phyloP scores from a whole-genome alignment of 1,284 basidiomycete species.

The Moesziomyces aphidis region DNA sequence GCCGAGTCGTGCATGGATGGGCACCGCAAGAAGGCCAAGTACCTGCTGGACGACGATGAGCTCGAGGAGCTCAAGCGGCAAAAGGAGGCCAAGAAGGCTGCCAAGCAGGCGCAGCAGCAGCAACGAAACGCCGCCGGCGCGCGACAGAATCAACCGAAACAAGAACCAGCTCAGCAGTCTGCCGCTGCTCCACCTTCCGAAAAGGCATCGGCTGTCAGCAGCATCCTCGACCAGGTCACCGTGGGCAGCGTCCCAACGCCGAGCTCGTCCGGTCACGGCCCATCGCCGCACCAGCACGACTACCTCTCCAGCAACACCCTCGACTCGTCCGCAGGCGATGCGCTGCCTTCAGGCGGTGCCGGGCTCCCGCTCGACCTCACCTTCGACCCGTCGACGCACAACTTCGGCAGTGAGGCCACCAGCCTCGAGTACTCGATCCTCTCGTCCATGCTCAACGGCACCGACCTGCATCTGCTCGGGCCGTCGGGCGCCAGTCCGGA shows the following conservation, averaged over 20 bases:
- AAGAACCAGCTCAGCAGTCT: constrained; percentile 18
- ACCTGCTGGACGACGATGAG: constrained; percentile 71
- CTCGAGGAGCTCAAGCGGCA: constrained; percentile 54
- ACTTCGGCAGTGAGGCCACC: constrained; percentile 85
- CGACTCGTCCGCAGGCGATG: constrained; percentile 27
- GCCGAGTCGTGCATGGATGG: constrained; percentile 90
- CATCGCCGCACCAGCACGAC: constrained; percentile 43
- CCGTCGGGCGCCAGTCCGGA: constrained; percentile 52
- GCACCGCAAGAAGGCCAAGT: constrained; percentile 97
- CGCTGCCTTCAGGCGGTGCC: constrained; percentile 9
- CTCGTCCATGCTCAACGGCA: constrained; percentile 78
- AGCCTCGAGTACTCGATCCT: constrained; percentile 92
- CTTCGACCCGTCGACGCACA: constrained; percentile 75
- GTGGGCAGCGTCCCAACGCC: constrained; percentile 20
- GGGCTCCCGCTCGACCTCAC: constrained; percentile 68
- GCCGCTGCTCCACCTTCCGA: constrained; percentile 18
- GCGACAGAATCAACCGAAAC: constrained; percentile 15
- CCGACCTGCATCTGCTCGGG: constrained; percentile 53
- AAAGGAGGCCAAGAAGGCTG: constrained; percentile 51
- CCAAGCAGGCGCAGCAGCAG: constrained; percentile 28
- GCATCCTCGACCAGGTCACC: constrained; percentile 40
- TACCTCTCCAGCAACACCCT: constrained; percentile 46
- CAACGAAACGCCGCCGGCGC: constrained; percentile 10
- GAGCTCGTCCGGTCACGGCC: constrained; percentile 40
- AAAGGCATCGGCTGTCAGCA: constrained; percentile 33